These are phyloP conservation scores for Ricinus communis DNA, from an alignment of 345 rosid genomes.

Conservation along the genomic window DNA sequence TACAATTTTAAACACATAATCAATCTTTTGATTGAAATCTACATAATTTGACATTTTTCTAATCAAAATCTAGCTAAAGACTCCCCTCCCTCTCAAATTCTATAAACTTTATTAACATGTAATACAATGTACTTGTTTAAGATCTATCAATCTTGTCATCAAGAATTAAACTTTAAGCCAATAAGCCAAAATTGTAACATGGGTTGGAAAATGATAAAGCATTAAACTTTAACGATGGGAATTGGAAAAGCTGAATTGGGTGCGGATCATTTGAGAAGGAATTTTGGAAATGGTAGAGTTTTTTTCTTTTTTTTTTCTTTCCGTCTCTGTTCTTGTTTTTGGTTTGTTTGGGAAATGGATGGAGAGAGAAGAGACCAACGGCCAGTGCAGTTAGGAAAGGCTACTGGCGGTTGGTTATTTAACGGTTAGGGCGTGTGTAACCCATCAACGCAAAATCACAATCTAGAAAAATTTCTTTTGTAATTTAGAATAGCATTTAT, in stretches of 20 bases:
- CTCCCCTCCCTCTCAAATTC: constrained; percentile 8
- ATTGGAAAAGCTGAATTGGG: constrained; percentile 17
- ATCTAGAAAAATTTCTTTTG: too few relatives aligned
- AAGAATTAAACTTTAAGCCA: not conserved
- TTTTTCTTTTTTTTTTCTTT: not conserved
- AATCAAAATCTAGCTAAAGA: not conserved
- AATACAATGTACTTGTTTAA: too few relatives aligned
- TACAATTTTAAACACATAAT: constrained; percentile 78
- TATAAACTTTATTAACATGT: constrained; percentile 7
- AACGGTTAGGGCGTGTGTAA: not conserved
- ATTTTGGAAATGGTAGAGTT: not conserved
- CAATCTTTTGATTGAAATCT: constrained; percentile 81
- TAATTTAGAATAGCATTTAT: too few relatives aligned
- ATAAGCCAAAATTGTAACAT: not conserved
- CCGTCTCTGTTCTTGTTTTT: not conserved
- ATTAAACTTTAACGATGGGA: not conserved
- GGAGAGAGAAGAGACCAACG: constrained; percentile 37
- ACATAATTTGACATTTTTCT: constrained; percentile 63
- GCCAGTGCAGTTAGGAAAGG: constrained; percentile 44
- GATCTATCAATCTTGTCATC: not conserved
- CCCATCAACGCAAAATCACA: too few relatives aligned
- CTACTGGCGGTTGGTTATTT: constrained; percentile 36
- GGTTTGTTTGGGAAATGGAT: constrained; percentile 2
- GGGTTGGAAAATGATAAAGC: constrained; percentile 2
- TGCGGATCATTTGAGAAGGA: not conserved